Evolutionary conservation across 768 basidiomycete genomes (phyloP).

Genomic region (Kwoniella botswanensis): DNA sequence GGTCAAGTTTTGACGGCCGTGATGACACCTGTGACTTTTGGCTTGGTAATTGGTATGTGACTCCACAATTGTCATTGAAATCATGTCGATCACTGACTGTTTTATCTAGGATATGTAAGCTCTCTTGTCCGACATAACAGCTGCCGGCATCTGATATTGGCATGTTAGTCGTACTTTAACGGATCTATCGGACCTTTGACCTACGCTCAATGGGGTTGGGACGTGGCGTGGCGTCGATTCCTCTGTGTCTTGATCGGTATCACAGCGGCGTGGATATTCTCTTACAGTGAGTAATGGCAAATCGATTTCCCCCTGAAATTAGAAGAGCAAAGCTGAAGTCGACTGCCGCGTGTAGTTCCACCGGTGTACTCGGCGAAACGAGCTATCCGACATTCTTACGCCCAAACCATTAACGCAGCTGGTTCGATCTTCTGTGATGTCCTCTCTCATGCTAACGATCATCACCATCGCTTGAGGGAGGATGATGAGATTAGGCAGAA

Average conservation of each 20-base stretch:
- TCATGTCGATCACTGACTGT: neutral
- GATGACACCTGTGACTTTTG: conserved; percentile 52
- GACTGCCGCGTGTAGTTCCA: too few relatives aligned
- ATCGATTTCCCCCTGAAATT: too few relatives aligned
- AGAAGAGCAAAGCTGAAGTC: too few relatives aligned
- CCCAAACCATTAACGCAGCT: conserved; percentile 71
- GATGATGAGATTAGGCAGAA: conserved; percentile 67
- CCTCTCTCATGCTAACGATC: conserved; percentile 71
- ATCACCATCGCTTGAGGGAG: conserved; percentile 61
- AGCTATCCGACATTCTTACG: conserved; percentile 73
- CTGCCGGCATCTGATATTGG: neutral
- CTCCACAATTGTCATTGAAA: neutral
- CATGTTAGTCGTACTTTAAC: conserved; percentile 59
- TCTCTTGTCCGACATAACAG: conserved; percentile 67
- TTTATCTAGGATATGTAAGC: conserved; percentile 34
- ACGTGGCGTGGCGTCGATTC: conserved; percentile 68
- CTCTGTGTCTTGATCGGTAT: conserved; percentile 70
- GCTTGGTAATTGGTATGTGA: conserved; percentile 47
- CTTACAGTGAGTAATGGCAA: conserved; percentile 24
- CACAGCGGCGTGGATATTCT: conserved; percentile 69
- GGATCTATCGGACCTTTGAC: conserved; percentile 58
- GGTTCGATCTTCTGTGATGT: conserved; percentile 77
- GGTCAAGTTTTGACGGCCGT: conserved; percentile 74
- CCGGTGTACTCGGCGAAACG: conserved; percentile 74
- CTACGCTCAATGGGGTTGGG: conserved; percentile 53